Evolutionary conservation across 176 grass and related monocot species (phyloP).

Genomic region (Themeda triandra): DNA sequence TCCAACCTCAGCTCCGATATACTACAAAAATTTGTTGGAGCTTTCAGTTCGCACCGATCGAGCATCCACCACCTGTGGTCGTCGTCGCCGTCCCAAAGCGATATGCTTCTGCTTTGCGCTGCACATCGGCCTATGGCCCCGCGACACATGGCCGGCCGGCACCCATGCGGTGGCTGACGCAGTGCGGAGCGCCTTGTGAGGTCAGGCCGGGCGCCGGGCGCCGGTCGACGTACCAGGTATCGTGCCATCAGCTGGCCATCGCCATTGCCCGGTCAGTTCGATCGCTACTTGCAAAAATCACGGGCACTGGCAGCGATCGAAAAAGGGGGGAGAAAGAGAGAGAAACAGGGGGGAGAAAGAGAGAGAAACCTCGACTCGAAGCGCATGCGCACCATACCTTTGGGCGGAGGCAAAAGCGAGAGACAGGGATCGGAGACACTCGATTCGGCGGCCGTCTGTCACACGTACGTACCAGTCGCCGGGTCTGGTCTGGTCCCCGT

Average conservation of each 20-base stretch:
- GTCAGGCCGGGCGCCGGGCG: neutral
- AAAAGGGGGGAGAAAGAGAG: neutral
- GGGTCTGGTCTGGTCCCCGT: neutral
- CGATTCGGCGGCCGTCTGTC: neutral
- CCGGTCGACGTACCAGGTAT: neutral
- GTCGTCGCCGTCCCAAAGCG: too few relatives aligned
- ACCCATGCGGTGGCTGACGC: too few relatives aligned
- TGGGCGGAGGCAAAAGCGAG: neutral
- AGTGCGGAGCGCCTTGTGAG: neutral
- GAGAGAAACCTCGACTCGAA: neutral
- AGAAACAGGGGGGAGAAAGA: too few relatives aligned
- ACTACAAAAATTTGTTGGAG: too few relatives aligned
- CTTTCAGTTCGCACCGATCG: too few relatives aligned
- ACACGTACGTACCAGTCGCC: neutral
- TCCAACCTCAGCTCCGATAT: too few relatives aligned
- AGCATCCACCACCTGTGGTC: too few relatives aligned
- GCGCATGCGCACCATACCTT: neutral
- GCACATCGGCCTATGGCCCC: constrained; percentile 9
- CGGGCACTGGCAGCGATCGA: too few relatives aligned
- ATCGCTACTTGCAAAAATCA: neutral
- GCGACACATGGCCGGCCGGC: neutral
- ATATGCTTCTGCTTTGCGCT: too few relatives aligned
- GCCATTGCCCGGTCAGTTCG: neutral
- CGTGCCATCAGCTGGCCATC: neutral
- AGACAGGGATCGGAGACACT: neutral